Conservation (phyloP, 1,284 basidiomycete genomes). For the Microbotryomycetes sp. region DNA sequence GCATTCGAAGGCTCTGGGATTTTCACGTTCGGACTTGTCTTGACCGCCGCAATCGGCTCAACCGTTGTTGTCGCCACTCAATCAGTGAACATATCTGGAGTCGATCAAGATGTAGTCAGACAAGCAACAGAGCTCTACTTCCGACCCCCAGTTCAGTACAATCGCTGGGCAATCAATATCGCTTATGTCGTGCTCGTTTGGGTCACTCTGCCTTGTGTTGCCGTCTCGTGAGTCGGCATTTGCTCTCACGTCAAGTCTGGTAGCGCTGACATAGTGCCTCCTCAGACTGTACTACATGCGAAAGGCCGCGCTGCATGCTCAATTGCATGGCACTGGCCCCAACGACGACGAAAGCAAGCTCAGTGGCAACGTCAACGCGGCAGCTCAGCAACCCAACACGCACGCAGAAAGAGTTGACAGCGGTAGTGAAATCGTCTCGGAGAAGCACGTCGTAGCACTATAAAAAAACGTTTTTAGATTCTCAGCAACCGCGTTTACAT, state of each 20-base stretch:
- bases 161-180: conserved; percentile 26
- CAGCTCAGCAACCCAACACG: too few species aligned
- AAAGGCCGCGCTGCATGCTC: not conserved
- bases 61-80: conserved; percentile 24
- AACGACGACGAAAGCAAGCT: too few species aligned
- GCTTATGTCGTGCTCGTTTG: conserved; percentile 20
- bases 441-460: too few species aligned
- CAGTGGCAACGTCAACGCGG: too few species aligned
- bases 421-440: too few species aligned
- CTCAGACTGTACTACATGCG: not conserved
- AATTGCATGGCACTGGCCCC: not conserved
- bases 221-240: conserved; percentile 7
- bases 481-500: too few species aligned
- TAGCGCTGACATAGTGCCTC: too few species aligned
- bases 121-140: conserved; percentile 14
- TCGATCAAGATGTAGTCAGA: not conserved
- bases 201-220: conserved; percentile 10
- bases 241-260: too few species aligned
- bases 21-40: conserved; percentile 18
- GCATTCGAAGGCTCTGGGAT: conserved; percentile 21
- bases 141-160: conserved; percentile 24
- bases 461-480: too few species aligned
- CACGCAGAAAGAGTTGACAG: too few species aligned
- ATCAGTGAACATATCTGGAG: conserved; percentile 12
- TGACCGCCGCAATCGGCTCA: conserved; percentile 19